These are phyloP conservation scores for Colletotrichum lentis DNA, from an alignment of 2,329 filamentous ascomycete genomes.

Conservation along the genomic window DNA sequence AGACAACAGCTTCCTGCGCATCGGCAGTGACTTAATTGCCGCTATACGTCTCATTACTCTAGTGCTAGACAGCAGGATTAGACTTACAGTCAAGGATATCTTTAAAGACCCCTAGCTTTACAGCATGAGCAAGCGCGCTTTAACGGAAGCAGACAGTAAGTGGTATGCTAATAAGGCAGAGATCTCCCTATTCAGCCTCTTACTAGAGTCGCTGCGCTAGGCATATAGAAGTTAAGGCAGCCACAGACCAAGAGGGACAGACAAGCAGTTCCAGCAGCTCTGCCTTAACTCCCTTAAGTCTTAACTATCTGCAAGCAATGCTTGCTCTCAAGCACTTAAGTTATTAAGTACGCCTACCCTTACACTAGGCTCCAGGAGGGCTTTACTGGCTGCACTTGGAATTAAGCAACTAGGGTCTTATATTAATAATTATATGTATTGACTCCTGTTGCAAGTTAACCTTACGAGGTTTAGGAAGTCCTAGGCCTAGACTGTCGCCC, in stretches of 20 bases:
- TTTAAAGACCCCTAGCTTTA: constrained; percentile 38
- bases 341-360: constrained; percentile 49
- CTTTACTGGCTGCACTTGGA: constrained; percentile 49
- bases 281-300: too few species aligned
- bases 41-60: constrained; percentile 18
- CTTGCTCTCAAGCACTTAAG: constrained; percentile 22
- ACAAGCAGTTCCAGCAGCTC: too few species aligned
- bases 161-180: neutral
- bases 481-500: constrained; percentile 39
- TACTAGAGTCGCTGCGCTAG: neutral
- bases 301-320: neutral
- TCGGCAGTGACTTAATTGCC: constrained; percentile 58
- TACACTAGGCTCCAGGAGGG: constrained; percentile 53
- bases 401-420: constrained; percentile 49
- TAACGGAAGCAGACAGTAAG: neutral
- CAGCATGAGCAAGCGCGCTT: constrained; percentile 5
- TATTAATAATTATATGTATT: constrained; percentile 44
- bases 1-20: constrained; percentile 51
- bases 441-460: constrained; percentile 39
- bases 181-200: neutral
- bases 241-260: too few species aligned
- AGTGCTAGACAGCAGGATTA: constrained; percentile 24
- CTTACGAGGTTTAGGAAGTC: constrained; percentile 43
- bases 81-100: constrained; percentile 34
- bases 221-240: too few species aligned